Conservation (phyloP, 2,329 filamentous ascomycete species). For the Fusarium sp. region DNA sequence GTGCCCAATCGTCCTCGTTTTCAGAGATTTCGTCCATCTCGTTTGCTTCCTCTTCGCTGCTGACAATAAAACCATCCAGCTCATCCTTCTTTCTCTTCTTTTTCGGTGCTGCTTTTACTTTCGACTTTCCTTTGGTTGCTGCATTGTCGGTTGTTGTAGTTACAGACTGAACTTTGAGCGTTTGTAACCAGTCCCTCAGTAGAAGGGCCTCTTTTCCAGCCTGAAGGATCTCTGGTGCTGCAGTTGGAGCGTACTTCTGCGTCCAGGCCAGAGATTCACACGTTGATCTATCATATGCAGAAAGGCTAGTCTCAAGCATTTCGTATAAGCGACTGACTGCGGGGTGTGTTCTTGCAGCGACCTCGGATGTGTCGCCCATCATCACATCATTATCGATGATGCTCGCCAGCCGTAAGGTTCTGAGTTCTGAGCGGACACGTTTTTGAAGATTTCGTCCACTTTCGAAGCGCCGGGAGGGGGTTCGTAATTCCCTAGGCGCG, state of each 20-base stretch:
- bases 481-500: conserved; percentile 61
- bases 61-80: conserved; percentile 82
- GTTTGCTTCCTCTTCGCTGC: conserved; percentile 79
- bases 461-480: conserved; percentile 68
- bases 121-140: conserved; percentile 45
- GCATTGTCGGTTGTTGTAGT: conserved; percentile 65
- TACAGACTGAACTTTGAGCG: conserved; percentile 80
- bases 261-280: conserved; percentile 82
- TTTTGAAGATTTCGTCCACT: conserved; percentile 66
- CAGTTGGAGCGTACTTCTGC: conserved; percentile 84
- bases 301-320: conserved; percentile 70
- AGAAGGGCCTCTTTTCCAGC: conserved; percentile 74
- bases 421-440: conserved; percentile 61
- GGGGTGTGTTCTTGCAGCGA: conserved; percentile 59
- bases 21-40: conserved; percentile 77
- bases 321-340: conserved; percentile 70
- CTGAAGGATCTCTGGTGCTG: conserved; percentile 80
- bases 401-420: conserved; percentile 40
- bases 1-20: conserved; percentile 62
- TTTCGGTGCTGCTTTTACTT: conserved; percentile 51
- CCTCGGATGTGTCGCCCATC: conserved; percentile 52
- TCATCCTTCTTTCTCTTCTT: conserved; percentile 80
- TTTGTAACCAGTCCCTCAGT: conserved; percentile 84
- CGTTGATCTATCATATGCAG: conserved; percentile 81
- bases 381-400: conserved; percentile 35